Base-by-base conservation (phyloP, 305 asterid genomes). In the Striga hermonthica region DNA sequence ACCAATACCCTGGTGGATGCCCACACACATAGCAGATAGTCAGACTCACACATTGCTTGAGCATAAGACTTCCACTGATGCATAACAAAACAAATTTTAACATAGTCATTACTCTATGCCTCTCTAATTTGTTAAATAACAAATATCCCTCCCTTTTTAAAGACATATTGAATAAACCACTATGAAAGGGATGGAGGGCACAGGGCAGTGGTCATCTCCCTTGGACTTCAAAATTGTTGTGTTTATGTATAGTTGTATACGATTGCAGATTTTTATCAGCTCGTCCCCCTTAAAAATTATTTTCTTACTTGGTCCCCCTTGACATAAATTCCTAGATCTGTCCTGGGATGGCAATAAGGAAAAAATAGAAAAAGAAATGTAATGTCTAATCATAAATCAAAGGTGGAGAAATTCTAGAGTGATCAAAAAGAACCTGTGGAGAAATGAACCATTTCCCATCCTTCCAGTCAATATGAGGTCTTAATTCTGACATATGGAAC, bases 391-490 rank as follows among this genome's bases (percentile, higher is more conserved):
- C 16, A 13, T 57, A 71, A 65, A 56, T 71, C 56, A 41, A 28
- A 4, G 57, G 28, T 53, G 28, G 48, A 48, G 52, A 37, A 65
- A 44, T 34, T 31, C 60, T 71, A 22, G 55, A 57, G 62, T 14
- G 65, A 72, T 37, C 35, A 65, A 64, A 35, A 53, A 68, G 65
- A 74, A 89, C 98, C 96, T 82, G 83, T 69, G 95, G 76, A 49
- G 85, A 66, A 74, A 82, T 79, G 73, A 75, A 80, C 96, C 97
- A 92, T 68, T 79, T 84, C 6, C 89, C 93, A 37, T 83, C 83
- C 70, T 80, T 86, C 95, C 98, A 92, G 37, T 83, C 88, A 82
- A 87, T 72, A 72, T 83, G 96, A 55, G 87, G 87, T 75, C 98
- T 82, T 74, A 92, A 60, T 45, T 85, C 83, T 5, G 80, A 54